phyloP scores from a whole-genome alignment of 148 eudicot species.

The Rhododendron ovatum region DNA sequence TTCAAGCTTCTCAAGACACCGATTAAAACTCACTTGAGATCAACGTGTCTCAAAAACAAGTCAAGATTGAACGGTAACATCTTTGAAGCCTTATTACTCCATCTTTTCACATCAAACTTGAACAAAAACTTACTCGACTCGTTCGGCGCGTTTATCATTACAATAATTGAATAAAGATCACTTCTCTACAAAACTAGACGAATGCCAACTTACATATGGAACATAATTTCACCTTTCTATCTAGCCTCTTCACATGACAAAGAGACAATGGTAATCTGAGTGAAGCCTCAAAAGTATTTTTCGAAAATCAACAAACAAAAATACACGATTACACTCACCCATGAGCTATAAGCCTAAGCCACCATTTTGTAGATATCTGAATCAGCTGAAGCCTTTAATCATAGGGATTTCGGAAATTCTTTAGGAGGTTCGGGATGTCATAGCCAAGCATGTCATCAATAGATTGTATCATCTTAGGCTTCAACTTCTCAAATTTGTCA shows the following conservation, averaged over 20 bases:
- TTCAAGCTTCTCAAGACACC: too few species aligned
- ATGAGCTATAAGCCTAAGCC: not conserved
- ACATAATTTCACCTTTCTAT: not conserved
- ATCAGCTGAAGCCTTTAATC: conserved; percentile 22
- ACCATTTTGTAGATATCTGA: not conserved
- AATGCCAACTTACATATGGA: not conserved
- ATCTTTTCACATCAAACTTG: not conserved
- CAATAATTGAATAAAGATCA: not conserved
- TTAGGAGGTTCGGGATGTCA: conserved; percentile 72
- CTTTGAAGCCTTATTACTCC: not conserved
- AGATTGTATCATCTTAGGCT: conserved; percentile 61
- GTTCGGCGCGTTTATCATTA: not conserved
- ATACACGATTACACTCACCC: not conserved
- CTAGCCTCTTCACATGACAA: not conserved
- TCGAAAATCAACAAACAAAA: not conserved
- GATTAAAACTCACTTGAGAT: not conserved
- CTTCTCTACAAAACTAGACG: not conserved
- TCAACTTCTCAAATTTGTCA: conserved; percentile 69
- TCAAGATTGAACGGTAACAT: not conserved
- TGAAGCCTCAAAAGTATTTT: not conserved
- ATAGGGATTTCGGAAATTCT: conserved; percentile 71
- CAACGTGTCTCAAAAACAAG: not conserved
- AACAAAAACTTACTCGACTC: not conserved
- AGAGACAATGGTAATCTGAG: not conserved
- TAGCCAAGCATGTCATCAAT: conserved; percentile 84